Evolutionary conservation across 2,329 filamentous ascomycete genomes (phyloP).

Genomic region (Biscogniauxia sp.): DNA sequence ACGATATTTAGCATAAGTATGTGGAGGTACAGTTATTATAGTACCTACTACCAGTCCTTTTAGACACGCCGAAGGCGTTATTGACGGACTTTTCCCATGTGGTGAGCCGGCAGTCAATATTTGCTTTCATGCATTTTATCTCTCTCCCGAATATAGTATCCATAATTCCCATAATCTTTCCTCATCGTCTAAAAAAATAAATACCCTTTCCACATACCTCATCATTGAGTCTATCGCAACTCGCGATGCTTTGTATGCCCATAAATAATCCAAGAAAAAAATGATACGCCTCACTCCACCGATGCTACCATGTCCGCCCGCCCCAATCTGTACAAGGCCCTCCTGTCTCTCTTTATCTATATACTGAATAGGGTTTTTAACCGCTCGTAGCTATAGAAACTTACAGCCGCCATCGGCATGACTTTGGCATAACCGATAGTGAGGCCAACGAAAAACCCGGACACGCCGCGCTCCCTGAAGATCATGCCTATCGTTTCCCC

Average conservation of each 20-base stretch:
- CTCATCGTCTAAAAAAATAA: not conserved
- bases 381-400: slow-evolving; percentile 66
- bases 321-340: not conserved
- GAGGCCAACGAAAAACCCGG: slow-evolving; percentile 88
- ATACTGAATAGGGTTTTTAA: slow-evolving; percentile 65
- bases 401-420: slow-evolving; percentile 77
- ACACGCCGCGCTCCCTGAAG: slow-evolving; percentile 68
- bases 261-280: slow-evolving; percentile 19
- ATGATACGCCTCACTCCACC: slow-evolving; percentile 22
- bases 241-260: slow-evolving; percentile 4
- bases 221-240: not conserved
- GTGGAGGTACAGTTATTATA: too few relatives aligned
- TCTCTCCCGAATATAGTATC: not conserved
- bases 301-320: slow-evolving; percentile 6
- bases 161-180: not conserved
- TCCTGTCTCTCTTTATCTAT: slow-evolving; percentile 35
- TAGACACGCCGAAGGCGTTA: too few relatives aligned
- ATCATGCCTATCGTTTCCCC: slow-evolving; percentile 76
- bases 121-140: not conserved
- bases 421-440: slow-evolving; percentile 96
- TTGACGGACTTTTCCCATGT: too few relatives aligned
- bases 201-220: not conserved
- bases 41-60: too few relatives aligned
- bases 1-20: too few relatives aligned
- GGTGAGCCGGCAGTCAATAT: too few relatives aligned